Base-by-base conservation (phyloP, 768 basidiomycete species). In the Fomitopsis serialis region DNA sequence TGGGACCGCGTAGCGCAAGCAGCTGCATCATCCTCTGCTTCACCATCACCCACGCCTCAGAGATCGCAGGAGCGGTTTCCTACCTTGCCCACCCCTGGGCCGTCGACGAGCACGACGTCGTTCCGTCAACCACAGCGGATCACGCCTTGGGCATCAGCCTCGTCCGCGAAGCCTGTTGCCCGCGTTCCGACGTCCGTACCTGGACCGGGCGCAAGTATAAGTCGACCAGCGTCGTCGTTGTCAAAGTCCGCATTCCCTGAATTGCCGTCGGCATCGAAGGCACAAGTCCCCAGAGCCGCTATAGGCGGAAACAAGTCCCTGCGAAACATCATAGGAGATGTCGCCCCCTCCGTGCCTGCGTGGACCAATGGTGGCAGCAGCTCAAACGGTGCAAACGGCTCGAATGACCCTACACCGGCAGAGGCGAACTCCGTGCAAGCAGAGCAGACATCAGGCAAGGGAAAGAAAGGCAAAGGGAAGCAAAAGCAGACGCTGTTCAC, bases 1-100 rank as follows among this genome's bases (percentile, higher is more conserved):
- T 92, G 81, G 84, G 91, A 93, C 58, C 84, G 93, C 15, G 92
- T 96, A 23, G 93, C 91, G 7, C 81, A 80, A 55, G 93, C 91
- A 0, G 94, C 92, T 0, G 65, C 71, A 0, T 72, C 74, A 2
- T 70, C 75, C 15, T 66, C 72, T 1, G 70, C 74, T 43, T 67
- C 72, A 25, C 42, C 59, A 1, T 60, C 62, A 32, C 56, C 63
- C 23, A 54, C 61, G 2, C 70, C 76, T 9, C 58, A 67, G 25
- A 43, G 48, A 9, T 48, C 66, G 21, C 52, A 47, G 3, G 58
- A 56, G 22, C 63, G 62, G 32, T 75, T 72, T 54, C 72, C 72
- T 0, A 49, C 67, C 0, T 63, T 72, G 9, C 58, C 56, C 19
- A 19, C 60, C 1, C 17, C 54, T 6, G 47, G 34, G 2, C 37